Evolutionary conservation across 1,139 yeast genomes (phyloP), one percentile per base, ranked within the genome.

Genomic region (Magnusiomyces fungicola): DNA sequence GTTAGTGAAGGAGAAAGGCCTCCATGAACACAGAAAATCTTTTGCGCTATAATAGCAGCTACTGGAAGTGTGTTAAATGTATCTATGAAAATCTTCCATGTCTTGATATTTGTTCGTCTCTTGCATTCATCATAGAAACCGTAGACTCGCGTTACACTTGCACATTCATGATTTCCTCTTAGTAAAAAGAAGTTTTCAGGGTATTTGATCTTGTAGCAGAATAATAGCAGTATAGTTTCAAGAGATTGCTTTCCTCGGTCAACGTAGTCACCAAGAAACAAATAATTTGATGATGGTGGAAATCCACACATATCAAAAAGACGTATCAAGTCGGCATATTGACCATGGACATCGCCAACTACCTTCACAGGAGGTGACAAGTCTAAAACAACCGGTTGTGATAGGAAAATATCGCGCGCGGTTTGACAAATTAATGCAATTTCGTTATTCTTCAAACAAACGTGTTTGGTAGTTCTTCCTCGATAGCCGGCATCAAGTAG

Each of bases 61-160:
- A 92, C 81, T 12, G 98, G 97, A 57, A 92, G 73, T 0, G 96
- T 84, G 65, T 92, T 92, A 69, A 92, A 92, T 0, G 96, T 88
- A 69, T 92, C 97, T 58, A 90, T 83, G 63, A 92, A 90, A 29
- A 83, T 70, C 64, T 89, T 88, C 97, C 97, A 92, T 0, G 95
- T 88, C 65, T 89, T 90, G 61, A 89, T 81, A 66, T 85, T 87
- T 64, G 94, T 83, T 59, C 97, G 78, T 62, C 97, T 79, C 67
- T 92, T 92, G 71, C 97, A 92, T 68, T 92, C 98, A 69, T 92
- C 97, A 66, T 88, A 92, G 63, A 92, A 92, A 3, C 98, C 97
- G 65, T 92, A 92, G 27, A 92, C 96, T 58, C 95, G 76, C 2
- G 97, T 92, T 46, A 92, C 95, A 62, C 85, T 88, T 23, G 97